Evolutionary conservation across 345 rosid species (phyloP).

Genomic region (Linum tenue): DNA sequence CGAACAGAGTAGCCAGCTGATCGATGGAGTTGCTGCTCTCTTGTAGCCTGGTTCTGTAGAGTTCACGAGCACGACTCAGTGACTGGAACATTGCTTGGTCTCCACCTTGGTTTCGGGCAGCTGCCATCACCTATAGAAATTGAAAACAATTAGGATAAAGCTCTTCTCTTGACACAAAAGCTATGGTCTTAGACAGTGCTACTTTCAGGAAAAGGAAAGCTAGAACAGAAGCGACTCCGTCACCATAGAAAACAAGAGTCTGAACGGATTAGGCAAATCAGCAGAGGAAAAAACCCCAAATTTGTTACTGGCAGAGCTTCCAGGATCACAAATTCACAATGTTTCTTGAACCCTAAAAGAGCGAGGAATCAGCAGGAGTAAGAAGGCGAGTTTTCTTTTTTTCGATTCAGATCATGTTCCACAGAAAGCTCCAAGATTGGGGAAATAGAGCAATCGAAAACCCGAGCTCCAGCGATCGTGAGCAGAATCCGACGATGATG

Average conservation of each 20-base stretch:
- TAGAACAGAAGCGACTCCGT: background rate
- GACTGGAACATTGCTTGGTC: slow-evolving; percentile 62
- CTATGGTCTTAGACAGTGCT: too few relatives aligned
- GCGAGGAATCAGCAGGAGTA: too few relatives aligned
- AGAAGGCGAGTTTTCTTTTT: too few relatives aligned
- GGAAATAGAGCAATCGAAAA: background rate
- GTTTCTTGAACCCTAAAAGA: too few relatives aligned
- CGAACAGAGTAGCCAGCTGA: slow-evolving; percentile 79
- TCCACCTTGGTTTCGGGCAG: slow-evolving; percentile 63
- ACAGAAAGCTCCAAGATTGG: background rate
- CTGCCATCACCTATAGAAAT: slow-evolving; percentile 63
- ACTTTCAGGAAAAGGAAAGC: background rate
- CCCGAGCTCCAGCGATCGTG: background rate
- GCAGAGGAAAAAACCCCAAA: too few relatives aligned
- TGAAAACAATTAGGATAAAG: background rate
- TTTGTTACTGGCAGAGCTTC: too few relatives aligned
- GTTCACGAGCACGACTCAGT: slow-evolving; percentile 64
- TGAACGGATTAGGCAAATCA: background rate
- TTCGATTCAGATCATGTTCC: too few relatives aligned
- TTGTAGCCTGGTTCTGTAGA: slow-evolving; percentile 45
- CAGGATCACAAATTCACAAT: too few relatives aligned
- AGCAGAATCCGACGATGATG: background rate
- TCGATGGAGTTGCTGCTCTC: slow-evolving; percentile 42
- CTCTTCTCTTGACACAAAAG: background rate
- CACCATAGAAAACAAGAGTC: background rate